Percentiles rank a stretch among this genome's conserved stretches.
phyloP scores from a whole-genome alignment of 306 rosid species.

The Prunus campanulata region DNA sequence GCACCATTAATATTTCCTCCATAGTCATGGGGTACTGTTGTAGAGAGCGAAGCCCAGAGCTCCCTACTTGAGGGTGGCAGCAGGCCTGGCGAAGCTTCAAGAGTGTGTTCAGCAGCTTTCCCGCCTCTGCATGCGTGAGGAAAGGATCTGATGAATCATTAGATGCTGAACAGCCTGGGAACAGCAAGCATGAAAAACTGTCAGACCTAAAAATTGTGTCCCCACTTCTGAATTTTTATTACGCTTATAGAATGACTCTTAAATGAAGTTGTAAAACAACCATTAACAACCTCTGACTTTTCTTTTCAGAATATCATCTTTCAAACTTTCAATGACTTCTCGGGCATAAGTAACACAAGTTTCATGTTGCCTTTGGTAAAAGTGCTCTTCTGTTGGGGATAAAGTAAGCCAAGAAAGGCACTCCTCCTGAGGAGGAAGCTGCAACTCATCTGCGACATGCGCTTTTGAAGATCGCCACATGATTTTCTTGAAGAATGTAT shows the following conservation, averaged over 20 bases:
- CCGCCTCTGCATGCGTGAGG: slow-evolving; percentile 82
- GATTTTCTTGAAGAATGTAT: slow-evolving; percentile 69
- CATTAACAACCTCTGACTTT: slow-evolving; percentile 58
- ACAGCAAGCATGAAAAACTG: slow-evolving; percentile 26
- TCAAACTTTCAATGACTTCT: slow-evolving; percentile 78
- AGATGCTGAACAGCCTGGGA: slow-evolving; percentile 48
- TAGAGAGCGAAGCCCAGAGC: slow-evolving; percentile 90
- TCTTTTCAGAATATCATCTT: slow-evolving; percentile 66
- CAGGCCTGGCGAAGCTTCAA: slow-evolving; percentile 97
- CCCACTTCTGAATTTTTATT: slow-evolving; percentile 7
- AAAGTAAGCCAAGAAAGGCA: slow-evolving; percentile 82
- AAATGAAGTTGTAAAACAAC: slow-evolving; percentile 27
- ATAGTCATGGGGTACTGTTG: slow-evolving; percentile 96
- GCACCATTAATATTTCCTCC: slow-evolving; percentile 91
- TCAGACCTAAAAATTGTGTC: slow-evolving; percentile 28
- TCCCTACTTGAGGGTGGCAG: slow-evolving; percentile 98
- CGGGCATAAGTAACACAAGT: slow-evolving; percentile 77
- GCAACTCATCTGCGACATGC: slow-evolving; percentile 83
- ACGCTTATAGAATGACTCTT: slow-evolving; percentile 26
- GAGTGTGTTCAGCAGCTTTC: slow-evolving; percentile 82
- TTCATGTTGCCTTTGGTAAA: slow-evolving; percentile 96
- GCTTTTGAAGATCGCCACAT: slow-evolving; percentile 96
- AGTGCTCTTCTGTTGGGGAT: slow-evolving; percentile 91
- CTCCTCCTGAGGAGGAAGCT: slow-evolving; percentile 91
- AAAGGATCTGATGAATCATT: slow-evolving; percentile 53